Evolutionary conservation across 257 asterid genomes (phyloP), one percentile per base, ranked within the genome.

Genomic region (Forsythia suspensa): DNA sequence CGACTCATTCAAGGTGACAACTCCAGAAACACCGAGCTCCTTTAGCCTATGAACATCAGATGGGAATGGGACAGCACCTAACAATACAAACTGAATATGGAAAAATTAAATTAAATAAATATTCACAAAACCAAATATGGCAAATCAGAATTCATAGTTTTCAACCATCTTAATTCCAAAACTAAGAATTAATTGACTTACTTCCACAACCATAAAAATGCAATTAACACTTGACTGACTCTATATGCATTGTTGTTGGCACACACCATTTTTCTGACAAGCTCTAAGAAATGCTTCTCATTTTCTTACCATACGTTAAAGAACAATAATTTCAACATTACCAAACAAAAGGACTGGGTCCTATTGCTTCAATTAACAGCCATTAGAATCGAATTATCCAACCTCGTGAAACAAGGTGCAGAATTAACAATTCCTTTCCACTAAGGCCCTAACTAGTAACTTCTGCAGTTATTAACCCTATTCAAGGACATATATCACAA

Each of bases 31-130:
- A 68, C 93, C 93, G 73, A 87, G 85, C 77, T 79, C 86, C 84
- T 81, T 87, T 59, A 89, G 83, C 75, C 84, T 74, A 57, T 61
- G 57, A 46, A 89, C 88, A 78, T 89, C 93, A 75, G 93, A 89
- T 69, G 86, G 89, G 82, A 89, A 89, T 36, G 93, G 93, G 57
- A 87, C 85, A 81, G 93, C 93, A 73, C 93, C 93, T 81, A 89
- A 38, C 81, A 89, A 83, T 41, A 89, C 89, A 84, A 87, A 89
- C 93, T 89, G 24, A 79, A 77, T 40, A 69, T 40, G 43, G 66
- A 13, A 66, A 20, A 10, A 71, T 16, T 21, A 13, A 4, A 59
- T 48, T 46, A 63, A 16, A 29, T 55, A 51, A 74, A 70, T 16
- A 55, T 69, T 71, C 15, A 36, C 46, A 38, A 51, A 76, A 2